Percentiles rank a stretch among this genome's conserved stretches.
Conservation (phyloP, 2,329 filamentous ascomycete species). For the Dryadomyces quercus-mongolicae region DNA sequence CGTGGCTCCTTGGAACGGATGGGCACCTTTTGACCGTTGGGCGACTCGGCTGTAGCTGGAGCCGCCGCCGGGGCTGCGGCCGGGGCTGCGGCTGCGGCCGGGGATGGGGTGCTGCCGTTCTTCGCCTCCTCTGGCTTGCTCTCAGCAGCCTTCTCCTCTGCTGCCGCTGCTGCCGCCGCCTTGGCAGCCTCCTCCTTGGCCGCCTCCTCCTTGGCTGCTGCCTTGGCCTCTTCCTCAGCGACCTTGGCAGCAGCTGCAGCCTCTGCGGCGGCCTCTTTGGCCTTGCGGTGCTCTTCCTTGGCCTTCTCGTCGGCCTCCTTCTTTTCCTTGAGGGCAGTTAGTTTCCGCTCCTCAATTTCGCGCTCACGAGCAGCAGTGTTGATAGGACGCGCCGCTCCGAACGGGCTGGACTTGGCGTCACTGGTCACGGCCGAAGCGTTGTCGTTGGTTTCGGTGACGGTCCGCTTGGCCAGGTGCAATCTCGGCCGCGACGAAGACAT, state of each 20-base stretch:
- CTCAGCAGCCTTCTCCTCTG: conserved; percentile 1
- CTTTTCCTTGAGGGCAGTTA: conserved; percentile 65
- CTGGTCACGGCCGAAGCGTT: conserved; percentile 33
- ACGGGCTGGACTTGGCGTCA: conserved; percentile 80
- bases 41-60: not conserved
- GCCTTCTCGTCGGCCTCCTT: conserved; percentile 78
- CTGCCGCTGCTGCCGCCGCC: conserved; percentile 9
- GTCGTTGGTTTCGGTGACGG: conserved; percentile 61
- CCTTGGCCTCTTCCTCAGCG: conserved; percentile 9
- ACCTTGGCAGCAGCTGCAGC: conserved; percentile 21
- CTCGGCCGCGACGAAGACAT: conserved; percentile 55
- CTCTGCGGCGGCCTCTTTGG: conserved; percentile 54
- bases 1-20: conserved; percentile 23
- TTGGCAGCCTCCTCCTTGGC: conserved; percentile 1
- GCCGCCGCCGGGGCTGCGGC: conserved; percentile 14
- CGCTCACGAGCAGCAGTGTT: conserved; percentile 84
- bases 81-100: not conserved
- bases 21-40: conserved; percentile 15
- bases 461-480: conserved; percentile 83
- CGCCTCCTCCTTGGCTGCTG: not conserved
- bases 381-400: conserved; percentile 86
- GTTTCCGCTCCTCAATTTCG: conserved; percentile 79
- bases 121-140: not conserved
- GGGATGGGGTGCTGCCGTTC: no score
- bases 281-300: conserved; percentile 58